These are phyloP conservation scores for Syzygium aromaticum DNA, from an alignment of 345 rosid species.

Conservation along the genomic window DNA sequence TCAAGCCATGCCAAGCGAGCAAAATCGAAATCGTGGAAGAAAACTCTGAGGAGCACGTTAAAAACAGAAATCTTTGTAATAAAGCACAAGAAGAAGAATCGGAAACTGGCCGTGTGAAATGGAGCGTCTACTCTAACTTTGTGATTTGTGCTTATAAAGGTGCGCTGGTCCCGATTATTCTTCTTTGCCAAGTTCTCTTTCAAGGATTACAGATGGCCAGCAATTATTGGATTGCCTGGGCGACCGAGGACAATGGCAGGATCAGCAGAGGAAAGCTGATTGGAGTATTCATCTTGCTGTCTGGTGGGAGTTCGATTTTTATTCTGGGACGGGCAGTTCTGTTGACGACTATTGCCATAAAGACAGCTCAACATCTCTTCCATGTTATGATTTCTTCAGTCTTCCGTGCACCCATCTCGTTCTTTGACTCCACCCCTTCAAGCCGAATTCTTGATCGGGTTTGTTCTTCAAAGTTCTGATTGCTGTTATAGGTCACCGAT, in stretches of 20 bases:
- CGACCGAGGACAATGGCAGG: slow-evolving; percentile 23
- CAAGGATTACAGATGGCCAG: slow-evolving; percentile 64
- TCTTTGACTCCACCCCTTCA: slow-evolving; percentile 65
- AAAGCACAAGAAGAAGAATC: slow-evolving; percentile 33
- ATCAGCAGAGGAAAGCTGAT: slow-evolving; percentile 28
- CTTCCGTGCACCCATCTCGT: slow-evolving; percentile 57
- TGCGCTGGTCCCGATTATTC: slow-evolving; percentile 10
- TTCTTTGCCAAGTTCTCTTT: slow-evolving; percentile 18
- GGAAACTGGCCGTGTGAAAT: slow-evolving; percentile 53
- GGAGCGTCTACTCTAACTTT: slow-evolving; percentile 55
- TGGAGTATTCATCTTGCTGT: slow-evolving; percentile 38
- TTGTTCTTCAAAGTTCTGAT: background rate
- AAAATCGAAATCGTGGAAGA: slow-evolving; percentile 38
- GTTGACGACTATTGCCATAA: slow-evolving; percentile 43
- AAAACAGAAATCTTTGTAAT: slow-evolving; percentile 2
- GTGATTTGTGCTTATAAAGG: slow-evolving; percentile 21
- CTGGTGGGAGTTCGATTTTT: slow-evolving; percentile 62
- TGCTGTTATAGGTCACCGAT: background rate
- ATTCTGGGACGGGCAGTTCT: slow-evolving; percentile 59
- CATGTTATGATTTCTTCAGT: slow-evolving; percentile 45
- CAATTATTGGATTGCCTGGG: slow-evolving; percentile 78
- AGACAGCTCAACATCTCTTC: slow-evolving; percentile 61
- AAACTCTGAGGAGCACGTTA: slow-evolving; percentile 7
- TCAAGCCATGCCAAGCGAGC: slow-evolving; percentile 1
- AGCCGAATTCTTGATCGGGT: slow-evolving; percentile 38